Base-by-base conservation (phyloP, 2,329 filamentous ascomycete species). In the Colletotrichum liriopes region DNA sequence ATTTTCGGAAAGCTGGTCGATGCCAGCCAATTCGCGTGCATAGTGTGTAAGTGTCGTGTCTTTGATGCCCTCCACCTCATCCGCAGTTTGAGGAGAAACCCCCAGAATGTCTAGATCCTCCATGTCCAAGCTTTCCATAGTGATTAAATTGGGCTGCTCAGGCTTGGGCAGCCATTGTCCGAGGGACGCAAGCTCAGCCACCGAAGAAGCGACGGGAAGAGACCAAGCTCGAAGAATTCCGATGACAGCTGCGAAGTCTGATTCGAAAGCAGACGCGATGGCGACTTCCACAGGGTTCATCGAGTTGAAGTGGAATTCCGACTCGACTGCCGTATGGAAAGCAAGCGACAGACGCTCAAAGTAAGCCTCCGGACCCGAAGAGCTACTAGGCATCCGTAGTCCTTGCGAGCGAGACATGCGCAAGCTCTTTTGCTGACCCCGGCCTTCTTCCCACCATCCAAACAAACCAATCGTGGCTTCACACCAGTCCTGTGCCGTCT, bases 391-490 rank as follows among this genome's bases (percentile, higher is more conserved):
- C 37, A 80, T 61, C 2, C 76, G 74, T 26, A 86, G 73, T 41
- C 78, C 77, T 74, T 83, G 81, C n/a, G 83, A 80, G 39, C 83
- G 82, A 16, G 85, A 83, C 45, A 84, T 77, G 69, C 81, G 79
- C 26, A 82, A 78, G 60, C 78, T 82, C 76, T 83, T 85, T 71
- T 81, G 82, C 61, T 81, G 85, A 74, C 67, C 88, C 72, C 91
- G 89, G n/a, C 90, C 89, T 73, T 96, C 94, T 78, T 97, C 93
- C 95, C 95, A 98, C 96, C 96, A 98, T 7, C 93, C 92, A 41
- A 95, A 92, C 61, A 98, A 84, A 1, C 92, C 93, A 72, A 98
- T 84, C 0, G 92, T 93, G 0, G 94, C 95, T 84, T 98, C 96
- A 63, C 96, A 91, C 96, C 96, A 98, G 81, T 98, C 95, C 78